Evolutionary conservation across 1,284 basidiomycete species (phyloP).

Genomic region (Trametes versicolor): DNA sequence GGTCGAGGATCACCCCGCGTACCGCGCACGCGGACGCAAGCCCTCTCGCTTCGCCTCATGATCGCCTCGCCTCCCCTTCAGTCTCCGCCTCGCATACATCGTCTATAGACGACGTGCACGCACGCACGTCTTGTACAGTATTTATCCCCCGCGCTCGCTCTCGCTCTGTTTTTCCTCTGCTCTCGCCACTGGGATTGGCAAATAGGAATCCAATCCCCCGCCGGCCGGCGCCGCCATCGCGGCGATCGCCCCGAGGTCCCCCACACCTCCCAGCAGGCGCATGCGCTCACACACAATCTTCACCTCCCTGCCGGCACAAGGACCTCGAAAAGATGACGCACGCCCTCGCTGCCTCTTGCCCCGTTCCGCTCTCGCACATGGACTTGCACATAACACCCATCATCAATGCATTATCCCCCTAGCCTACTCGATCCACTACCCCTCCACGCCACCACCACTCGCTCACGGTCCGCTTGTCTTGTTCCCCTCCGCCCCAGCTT

Average conservation of each 20-base stretch:
- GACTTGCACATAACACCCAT: slow-evolving; percentile 36
- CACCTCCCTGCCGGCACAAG: slow-evolving; percentile 28
- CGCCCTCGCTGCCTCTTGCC: slow-evolving; percentile 19
- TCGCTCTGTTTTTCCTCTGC: slow-evolving; percentile 22
- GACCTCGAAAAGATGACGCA: slow-evolving; percentile 35
- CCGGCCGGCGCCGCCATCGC: slow-evolving; percentile 30
- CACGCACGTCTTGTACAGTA: slow-evolving; percentile 33
- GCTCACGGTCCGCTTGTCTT: slow-evolving; percentile 19
- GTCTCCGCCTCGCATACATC: slow-evolving; percentile 16
- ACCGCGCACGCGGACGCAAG: slow-evolving; percentile 44
- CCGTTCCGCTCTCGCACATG: slow-evolving; percentile 29
- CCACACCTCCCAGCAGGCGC: slow-evolving; percentile 7
- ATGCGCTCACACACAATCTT: slow-evolving; percentile 15
- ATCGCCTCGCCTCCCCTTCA: slow-evolving; percentile 20
- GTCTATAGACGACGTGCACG: slow-evolving; percentile 31
- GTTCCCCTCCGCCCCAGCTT: slow-evolving; percentile 13
- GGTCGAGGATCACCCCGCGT: slow-evolving; percentile 42
- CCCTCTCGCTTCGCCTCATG: slow-evolving; percentile 39
- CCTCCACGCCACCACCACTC: slow-evolving; percentile 8
- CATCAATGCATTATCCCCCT: slow-evolving; percentile 22
- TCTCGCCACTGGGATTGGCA: slow-evolving; percentile 37
- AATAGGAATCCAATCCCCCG: slow-evolving; percentile 34
- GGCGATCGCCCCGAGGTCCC: slow-evolving; percentile 31
- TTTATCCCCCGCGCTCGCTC: slow-evolving; percentile 31
- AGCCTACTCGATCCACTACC: slow-evolving; percentile 8